Evolutionary conservation across 768 basidiomycete species (phyloP), one percentile per base, ranked within the genome.

Genomic region (Podaxis sp.): DNA sequence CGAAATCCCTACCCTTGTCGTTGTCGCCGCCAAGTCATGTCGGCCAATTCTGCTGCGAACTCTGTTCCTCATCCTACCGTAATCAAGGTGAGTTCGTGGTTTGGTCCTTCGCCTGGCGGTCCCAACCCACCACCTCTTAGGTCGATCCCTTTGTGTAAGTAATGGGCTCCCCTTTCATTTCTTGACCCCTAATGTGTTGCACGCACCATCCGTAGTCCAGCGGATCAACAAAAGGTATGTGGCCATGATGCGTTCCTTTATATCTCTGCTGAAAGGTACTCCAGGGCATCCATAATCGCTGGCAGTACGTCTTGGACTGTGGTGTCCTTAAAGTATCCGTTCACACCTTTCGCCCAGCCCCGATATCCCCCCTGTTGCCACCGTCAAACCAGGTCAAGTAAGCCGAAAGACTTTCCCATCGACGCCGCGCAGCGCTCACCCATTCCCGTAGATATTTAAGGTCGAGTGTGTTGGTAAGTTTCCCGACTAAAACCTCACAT

Each of bases 241-340:
- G 52, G 11, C 38, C 26, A 38, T 24, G 4, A 24, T 38, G 26
- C 12, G 15, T 26, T 38, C 5, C 20, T 20, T 20, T 11, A 48
- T 51, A n/a, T 33, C 17, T 3, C 50, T 38, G 20, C 44, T 64
- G 28, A 26, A 2, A 46, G 56, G 10, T 3, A n/a, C 26, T 30
- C 0, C 57, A 88, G 87, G 85, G 85, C 28, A 67, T 89, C 11
- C 88, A 89, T 67, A 89, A 89, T 69, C 85, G 88, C 51, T 89
- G 88, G 88, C 88, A 89, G 87, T 89, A 74, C 71, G 88, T 13
- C 38, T 4, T 4, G 28, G 1, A 38, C 13, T 3, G 6, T 49
- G 36, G 13, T 7, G 13, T 28, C n/a, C 13, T 3, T 26, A 48
- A 36, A 22, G 44, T 17, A 2, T 38, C 38, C n/a, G 15, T 20